Conservation (phyloP, 2,329 filamentous ascomycete genomes). For the Lasiodiplodia sp. region DNA sequence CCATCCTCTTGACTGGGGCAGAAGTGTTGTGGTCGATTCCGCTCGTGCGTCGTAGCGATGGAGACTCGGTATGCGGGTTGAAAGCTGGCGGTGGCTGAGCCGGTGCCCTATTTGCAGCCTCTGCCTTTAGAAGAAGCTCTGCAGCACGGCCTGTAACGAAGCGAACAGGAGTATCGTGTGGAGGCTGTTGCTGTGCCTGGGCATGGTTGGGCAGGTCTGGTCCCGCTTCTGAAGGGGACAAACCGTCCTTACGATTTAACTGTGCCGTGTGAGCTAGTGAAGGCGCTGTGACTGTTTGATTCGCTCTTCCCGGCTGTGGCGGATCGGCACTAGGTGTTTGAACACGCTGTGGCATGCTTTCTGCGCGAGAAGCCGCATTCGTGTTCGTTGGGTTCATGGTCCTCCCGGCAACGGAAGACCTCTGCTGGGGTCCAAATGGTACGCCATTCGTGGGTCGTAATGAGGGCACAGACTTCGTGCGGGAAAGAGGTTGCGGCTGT, state of each 20-base stretch:
- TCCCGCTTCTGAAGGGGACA: conserved; percentile 33
- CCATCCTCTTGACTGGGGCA: conserved; percentile 64
- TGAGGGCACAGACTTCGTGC: conserved; percentile 38
- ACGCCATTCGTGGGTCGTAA: conserved; percentile 31
- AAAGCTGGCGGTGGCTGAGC: conserved; percentile 48
- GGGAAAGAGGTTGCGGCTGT: conserved; percentile 30
- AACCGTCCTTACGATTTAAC: conserved; percentile 1
- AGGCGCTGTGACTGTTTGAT: conserved; percentile 37
- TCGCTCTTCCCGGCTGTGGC: conserved; percentile 22
- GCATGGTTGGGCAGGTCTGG: conserved; percentile 34
- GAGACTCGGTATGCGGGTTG: conserved; percentile 61
- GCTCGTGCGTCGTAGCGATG: conserved; percentile 87
- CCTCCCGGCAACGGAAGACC: conserved; percentile 31
- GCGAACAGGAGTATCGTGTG: conserved; percentile 45
- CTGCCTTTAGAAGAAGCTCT: conserved; percentile 48
- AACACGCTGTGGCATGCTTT: neutral
- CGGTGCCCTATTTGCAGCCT: conserved; percentile 38
- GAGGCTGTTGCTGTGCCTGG: conserved; percentile 36
- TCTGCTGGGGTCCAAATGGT: conserved; percentile 38
- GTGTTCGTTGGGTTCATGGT: conserved; percentile 14
- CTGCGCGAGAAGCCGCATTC: conserved; percentile 23
- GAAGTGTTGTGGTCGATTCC: conserved; percentile 84
- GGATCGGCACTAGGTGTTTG: conserved; percentile 32
- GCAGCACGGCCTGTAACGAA: conserved; percentile 57
- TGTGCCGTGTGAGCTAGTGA: conserved; percentile 8